These are phyloP conservation scores for Massarina eburnea DNA, from an alignment of 2,329 filamentous ascomycete species.

Conservation along the genomic window DNA sequence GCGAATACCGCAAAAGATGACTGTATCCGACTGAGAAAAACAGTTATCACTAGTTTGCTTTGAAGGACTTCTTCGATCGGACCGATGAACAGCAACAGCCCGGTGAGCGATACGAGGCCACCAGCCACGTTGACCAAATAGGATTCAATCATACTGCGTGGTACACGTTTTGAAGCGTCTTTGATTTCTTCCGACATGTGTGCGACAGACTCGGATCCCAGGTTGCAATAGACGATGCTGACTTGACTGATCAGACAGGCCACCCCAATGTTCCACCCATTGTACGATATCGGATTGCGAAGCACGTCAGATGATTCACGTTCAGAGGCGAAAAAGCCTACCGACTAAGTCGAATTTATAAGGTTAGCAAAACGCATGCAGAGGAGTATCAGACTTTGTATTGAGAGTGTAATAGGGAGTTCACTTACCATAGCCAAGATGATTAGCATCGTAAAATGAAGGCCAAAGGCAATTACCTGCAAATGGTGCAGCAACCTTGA, in stretches of 20 bases:
- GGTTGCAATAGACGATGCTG: constrained; percentile 12
- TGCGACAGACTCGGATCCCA: constrained; percentile 6
- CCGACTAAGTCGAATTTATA: too few relatives aligned
- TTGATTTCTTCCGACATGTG: constrained; percentile 22
- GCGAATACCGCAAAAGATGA: constrained; percentile 7
- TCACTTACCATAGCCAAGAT: too few relatives aligned
- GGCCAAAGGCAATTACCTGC: constrained; percentile 25
- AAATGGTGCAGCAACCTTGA: constrained; percentile 38
- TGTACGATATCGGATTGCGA: constrained; percentile 12
- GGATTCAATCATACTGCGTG: constrained; percentile 19
- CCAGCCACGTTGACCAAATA: constrained; percentile 14
- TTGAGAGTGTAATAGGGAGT: too few relatives aligned
- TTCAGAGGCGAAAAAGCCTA: too few relatives aligned
- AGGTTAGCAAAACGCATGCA: too few relatives aligned
- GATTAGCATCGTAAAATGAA: constrained; percentile 18
- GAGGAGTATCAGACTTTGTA: too few relatives aligned
- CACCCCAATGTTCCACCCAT: constrained; percentile 18
- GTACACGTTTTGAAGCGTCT: constrained; percentile 21
- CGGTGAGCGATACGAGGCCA: constrained; percentile 22
- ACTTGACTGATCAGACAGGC: constrained; percentile 19
- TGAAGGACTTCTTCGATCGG: constrained; percentile 13
- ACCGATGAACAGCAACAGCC: constrained; percentile 8
- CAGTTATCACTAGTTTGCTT: constrained; percentile 11
- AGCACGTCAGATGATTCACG: constrained; percentile 12
- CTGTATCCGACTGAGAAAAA: constrained; percentile 13